These are phyloP conservation scores for Leptographium lundbergii DNA, from an alignment of 2,329 filamentous ascomycete genomes.

Conservation along the genomic window DNA sequence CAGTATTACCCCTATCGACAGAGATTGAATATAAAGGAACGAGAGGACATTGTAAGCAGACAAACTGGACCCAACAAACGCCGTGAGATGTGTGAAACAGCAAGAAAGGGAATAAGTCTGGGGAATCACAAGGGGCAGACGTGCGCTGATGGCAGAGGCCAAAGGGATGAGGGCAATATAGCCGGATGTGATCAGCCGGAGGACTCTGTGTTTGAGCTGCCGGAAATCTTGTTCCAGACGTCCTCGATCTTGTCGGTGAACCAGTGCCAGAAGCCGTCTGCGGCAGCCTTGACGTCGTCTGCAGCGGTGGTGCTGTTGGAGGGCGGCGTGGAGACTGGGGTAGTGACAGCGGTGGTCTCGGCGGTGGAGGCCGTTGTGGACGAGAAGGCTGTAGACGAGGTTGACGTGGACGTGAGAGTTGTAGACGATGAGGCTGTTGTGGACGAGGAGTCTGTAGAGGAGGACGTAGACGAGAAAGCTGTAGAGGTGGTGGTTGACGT, in stretches of 20 bases:
- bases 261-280: conserved; percentile 35
- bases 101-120: neutral
- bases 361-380: no score
- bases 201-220: neutral
- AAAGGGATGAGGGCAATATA: neutral
- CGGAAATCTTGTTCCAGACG: conserved; percentile 31
- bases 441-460: neutral
- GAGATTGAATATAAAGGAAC: neutral
- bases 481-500: conserved; percentile 5
- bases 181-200: neutral
- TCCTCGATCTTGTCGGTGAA: conserved; percentile 33
- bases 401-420: no score
- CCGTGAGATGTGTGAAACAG: neutral
- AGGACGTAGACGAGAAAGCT: conserved; percentile 4
- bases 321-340: neutral
- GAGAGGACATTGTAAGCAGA: neutral
- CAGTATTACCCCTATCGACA: neutral
- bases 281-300: conserved; percentile 5
- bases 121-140: neutral
- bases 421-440: neutral
- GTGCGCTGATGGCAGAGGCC: neutral
- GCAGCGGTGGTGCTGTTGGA: neutral
- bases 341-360: neutral
- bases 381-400: no score
- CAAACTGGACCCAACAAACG: neutral